Conservation (phyloP, 768 basidiomycete genomes). For the Amanita pseudoporphyria region DNA sequence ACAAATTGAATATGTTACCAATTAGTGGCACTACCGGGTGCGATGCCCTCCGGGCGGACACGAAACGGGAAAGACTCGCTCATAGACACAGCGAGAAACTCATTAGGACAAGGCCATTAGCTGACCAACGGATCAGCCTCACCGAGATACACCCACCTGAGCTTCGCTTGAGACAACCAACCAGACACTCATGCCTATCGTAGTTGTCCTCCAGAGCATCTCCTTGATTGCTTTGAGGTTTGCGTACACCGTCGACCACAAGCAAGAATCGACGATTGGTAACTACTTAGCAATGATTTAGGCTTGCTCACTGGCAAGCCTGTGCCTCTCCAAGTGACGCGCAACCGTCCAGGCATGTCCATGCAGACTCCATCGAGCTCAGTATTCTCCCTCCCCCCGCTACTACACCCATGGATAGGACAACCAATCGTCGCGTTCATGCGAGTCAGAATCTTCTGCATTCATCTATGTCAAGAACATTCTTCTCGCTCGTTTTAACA, state of each 20-base stretch:
- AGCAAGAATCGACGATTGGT: neutral
- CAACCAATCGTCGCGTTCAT: too few species aligned
- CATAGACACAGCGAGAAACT: neutral
- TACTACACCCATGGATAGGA: conserved; percentile 20
- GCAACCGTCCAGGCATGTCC: conserved; percentile 11
- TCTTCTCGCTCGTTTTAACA: conserved; percentile 65
- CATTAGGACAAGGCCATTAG: too few species aligned
- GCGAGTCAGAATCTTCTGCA: conserved; percentile 38
- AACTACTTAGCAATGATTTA: conserved; percentile 15
- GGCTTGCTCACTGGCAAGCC: conserved; percentile 33
- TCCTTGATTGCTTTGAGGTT: neutral
- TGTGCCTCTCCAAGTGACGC: conserved; percentile 16
- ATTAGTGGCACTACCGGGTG: conserved; percentile 51
- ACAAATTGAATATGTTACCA: conserved; percentile 17
- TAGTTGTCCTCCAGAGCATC: neutral
- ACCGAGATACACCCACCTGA: conserved; percentile 59
- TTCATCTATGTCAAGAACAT: conserved; percentile 41
- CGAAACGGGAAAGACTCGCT: conserved; percentile 76
- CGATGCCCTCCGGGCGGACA: conserved; percentile 69
- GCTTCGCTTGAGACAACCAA: neutral
- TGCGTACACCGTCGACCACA: too few species aligned
- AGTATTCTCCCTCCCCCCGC: conserved; percentile 27
- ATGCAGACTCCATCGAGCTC: conserved; percentile 13
- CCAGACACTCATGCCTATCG: neutral
- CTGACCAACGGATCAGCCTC: too few species aligned